These are phyloP conservation scores for Bombardia bombarda DNA, from an alignment of 495 filamentous ascomycete genomes.

Conservation along the genomic window DNA sequence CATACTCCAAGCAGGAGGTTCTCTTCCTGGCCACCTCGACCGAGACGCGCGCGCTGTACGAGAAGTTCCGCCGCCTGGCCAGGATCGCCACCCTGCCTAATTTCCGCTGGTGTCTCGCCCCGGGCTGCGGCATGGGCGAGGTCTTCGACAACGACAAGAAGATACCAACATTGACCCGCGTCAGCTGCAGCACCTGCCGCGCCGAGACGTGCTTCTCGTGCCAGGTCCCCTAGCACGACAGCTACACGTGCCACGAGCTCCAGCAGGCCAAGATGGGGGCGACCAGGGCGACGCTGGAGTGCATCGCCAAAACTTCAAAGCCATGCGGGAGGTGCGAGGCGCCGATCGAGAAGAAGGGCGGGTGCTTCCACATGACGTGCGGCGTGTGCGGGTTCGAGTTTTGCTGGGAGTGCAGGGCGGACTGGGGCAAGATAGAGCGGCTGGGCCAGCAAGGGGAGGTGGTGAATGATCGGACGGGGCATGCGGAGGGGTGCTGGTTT, in stretches of 20 bases:
- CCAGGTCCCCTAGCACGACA: slow-evolving; percentile 29
- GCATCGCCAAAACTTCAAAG: slow-evolving; percentile 7
- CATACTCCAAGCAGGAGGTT: slow-evolving; percentile 7
- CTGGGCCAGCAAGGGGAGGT: background rate
- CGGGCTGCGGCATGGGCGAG: slow-evolving; percentile 29
- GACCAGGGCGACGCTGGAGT: slow-evolving; percentile 1
- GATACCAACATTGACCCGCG: slow-evolving; percentile 12
- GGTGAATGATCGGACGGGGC: slow-evolving; percentile 1
- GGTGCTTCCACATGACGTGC: slow-evolving; percentile 16
- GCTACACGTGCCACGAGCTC: slow-evolving; percentile 31
- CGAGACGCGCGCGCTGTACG: slow-evolving; percentile 13
- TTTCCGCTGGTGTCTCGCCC: slow-evolving; percentile 31
- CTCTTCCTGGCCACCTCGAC: slow-evolving; percentile 1
- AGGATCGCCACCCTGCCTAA: slow-evolving; percentile 22
- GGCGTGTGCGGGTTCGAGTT: slow-evolving; percentile 11
- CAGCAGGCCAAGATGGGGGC: slow-evolving; percentile 1
- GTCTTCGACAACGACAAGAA: slow-evolving; percentile 16
- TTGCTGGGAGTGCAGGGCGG: slow-evolving; percentile 15
- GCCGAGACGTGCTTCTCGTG: slow-evolving; percentile 30
- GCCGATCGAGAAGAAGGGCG: slow-evolving; percentile 6
- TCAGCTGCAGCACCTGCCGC: slow-evolving; percentile 28
- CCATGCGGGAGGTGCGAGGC: slow-evolving; percentile 8
- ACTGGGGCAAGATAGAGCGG: slow-evolving; percentile 5
- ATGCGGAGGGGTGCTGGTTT: slow-evolving; percentile 9
- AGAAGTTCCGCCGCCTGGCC: slow-evolving; percentile 11